Evolutionary conservation across 257 asterid genomes (phyloP).

Genomic region (Phtheirospermum japonicum): DNA sequence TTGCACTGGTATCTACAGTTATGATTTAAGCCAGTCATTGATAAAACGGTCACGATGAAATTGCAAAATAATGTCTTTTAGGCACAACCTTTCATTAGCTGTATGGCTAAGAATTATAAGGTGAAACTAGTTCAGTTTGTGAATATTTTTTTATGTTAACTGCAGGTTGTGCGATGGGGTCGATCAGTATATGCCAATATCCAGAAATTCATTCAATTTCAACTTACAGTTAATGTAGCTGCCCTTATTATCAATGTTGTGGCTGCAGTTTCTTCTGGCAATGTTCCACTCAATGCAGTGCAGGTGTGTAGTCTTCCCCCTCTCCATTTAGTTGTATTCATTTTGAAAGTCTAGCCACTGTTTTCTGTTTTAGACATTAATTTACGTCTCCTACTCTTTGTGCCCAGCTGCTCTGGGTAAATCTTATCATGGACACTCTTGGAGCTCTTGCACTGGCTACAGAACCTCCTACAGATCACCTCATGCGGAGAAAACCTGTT

Average conservation of each 20-base stretch:
- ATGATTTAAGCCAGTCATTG: background rate
- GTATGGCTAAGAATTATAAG: background rate
- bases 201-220: constrained; percentile 96
- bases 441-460: constrained; percentile 99
- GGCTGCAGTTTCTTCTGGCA: constrained; percentile 86
- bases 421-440: constrained; percentile 96
- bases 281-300: constrained; percentile 92
- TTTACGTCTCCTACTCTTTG: background rate
- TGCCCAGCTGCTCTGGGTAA: constrained; percentile 95
- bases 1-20: background rate
- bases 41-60: background rate
- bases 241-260: constrained; percentile 88
- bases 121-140: constrained; percentile 17
- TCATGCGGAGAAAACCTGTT: constrained; percentile 84
- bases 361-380: constrained; percentile 1
- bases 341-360: background rate
- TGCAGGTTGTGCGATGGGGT: constrained; percentile 98
- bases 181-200: constrained; percentile 94
- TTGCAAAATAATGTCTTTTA: background rate
- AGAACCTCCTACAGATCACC: constrained; percentile 94
- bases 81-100: constrained; percentile 5
- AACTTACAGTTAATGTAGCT: constrained; percentile 93
- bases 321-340: constrained; percentile 17
- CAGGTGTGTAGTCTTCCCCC: constrained; percentile 54
- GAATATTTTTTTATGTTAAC: constrained; percentile 9